phyloP scores from a whole-genome alignment of 1,284 basidiomycete species.

The Malassezia equina region DNA sequence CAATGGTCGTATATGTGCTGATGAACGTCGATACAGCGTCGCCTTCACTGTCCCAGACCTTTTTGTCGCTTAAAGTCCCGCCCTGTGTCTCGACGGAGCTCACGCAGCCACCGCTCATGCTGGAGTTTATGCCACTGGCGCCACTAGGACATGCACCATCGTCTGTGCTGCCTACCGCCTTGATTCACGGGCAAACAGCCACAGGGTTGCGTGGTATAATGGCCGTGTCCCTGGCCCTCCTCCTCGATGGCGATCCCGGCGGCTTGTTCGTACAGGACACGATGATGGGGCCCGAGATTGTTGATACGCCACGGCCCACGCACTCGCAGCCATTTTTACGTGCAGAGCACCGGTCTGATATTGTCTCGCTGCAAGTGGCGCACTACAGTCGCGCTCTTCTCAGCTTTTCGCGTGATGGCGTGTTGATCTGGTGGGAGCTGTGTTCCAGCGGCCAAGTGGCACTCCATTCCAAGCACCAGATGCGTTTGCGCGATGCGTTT shows the following conservation, averaged over 20 bases:
- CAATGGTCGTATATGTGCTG: conserved; percentile 5
- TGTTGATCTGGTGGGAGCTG: conserved; percentile 12
- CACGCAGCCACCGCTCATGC: background rate
- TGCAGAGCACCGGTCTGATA: conserved; percentile 15
- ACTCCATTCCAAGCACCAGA: conserved; percentile 2
- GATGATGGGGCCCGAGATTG: background rate
- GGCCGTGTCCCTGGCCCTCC: conserved; percentile 3
- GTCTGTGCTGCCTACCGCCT: background rate
- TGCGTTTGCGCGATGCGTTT: conserved; percentile 3
- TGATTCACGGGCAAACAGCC: conserved; percentile 12
- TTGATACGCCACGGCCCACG: background rate
- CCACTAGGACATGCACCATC: background rate
- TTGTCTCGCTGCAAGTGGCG: background rate
- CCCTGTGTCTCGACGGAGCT: background rate
- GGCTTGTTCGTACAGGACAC: conserved; percentile 15
- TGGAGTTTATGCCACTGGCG: conserved; percentile 12
- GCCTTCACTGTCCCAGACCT: background rate
- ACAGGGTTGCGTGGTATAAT: conserved; percentile 10
- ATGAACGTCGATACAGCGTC: background rate
- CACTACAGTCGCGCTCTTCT: background rate
- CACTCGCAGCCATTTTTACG: conserved; percentile 4
- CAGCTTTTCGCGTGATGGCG: conserved; percentile 13
- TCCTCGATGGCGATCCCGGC: conserved; percentile 11
- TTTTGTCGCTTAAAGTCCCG: conserved; percentile 1
- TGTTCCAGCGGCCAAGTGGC: background rate